A percentile compares a stretch with the other conserved stretches of the same genome.
These are phyloP conservation scores for Phellinidium pouzarii DNA, from an alignment of 1,284 basidiomycete genomes.

Conservation along the genomic window DNA sequence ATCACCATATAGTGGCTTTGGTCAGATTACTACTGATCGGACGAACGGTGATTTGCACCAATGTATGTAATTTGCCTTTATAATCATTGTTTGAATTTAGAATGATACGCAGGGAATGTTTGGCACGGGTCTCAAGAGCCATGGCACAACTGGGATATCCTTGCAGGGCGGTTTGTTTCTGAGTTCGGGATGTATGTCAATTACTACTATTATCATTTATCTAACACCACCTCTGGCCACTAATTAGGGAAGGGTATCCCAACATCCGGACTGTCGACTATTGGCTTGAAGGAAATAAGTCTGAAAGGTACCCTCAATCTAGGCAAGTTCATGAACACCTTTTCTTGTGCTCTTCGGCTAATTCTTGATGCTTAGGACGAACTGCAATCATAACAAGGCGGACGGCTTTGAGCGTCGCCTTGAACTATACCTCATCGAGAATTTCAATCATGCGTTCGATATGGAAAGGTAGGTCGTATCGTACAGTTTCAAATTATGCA, in stretches of 20 bases:
- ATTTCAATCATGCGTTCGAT: conserved; percentile 84
- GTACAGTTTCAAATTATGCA: neutral
- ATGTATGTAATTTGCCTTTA: conserved; percentile 39
- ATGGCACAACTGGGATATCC: conserved; percentile 85
- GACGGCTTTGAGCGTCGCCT: conserved; percentile 80
- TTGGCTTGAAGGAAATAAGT: conserved; percentile 66
- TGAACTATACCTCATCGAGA: conserved; percentile 84
- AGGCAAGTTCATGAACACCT: conserved; percentile 36
- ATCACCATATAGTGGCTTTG: conserved; percentile 81
- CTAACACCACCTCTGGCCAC: conserved; percentile 1
- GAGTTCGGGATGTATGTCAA: conserved; percentile 74
- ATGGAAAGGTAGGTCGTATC: conserved; percentile 57
- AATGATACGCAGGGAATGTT: conserved; percentile 61
- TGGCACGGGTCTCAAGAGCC: conserved; percentile 87
- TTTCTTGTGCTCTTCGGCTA: conserved; percentile 26
- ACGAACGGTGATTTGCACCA: conserved; percentile 83
- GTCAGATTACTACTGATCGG: conserved; percentile 65
- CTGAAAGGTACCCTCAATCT: conserved; percentile 83
- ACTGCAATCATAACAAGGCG: conserved; percentile 85
- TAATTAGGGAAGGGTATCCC: conserved; percentile 72
- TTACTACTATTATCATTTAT: neutral
- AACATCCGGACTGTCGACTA: conserved; percentile 79
- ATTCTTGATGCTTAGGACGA: conserved; percentile 38
- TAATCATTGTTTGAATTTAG: neutral
- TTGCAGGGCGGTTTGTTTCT: conserved; percentile 84